These are phyloP conservation scores for Ogataea hybrid DNA, from an alignment of 1,139 yeast genomes.

Conservation along the genomic window DNA sequence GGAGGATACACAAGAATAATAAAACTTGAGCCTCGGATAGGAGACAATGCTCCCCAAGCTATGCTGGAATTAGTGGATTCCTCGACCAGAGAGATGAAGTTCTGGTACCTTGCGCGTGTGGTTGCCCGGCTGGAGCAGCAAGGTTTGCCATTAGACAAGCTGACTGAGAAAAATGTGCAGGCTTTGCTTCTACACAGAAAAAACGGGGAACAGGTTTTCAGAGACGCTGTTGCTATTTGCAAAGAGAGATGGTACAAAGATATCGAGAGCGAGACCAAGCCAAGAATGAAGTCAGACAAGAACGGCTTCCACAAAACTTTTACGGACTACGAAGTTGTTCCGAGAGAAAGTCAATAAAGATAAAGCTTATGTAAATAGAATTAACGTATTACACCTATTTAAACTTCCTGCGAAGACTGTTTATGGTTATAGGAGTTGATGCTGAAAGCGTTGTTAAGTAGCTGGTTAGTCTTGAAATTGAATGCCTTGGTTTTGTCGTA, in stretches of 20 bases:
- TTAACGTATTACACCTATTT: conserved; percentile 9
- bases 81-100: conserved; percentile 65
- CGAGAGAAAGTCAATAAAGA: conserved; percentile 23
- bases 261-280: conserved; percentile 21
- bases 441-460: conserved; percentile 39
- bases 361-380: conserved; percentile 7
- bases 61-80: conserved; percentile 86
- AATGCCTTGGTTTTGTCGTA: conserved; percentile 60
- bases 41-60: conserved; percentile 91
- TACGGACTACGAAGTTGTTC: conserved; percentile 30
- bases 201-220: conserved; percentile 54
- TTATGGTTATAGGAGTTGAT: conserved; percentile 13
- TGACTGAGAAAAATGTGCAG: conserved; percentile 56
- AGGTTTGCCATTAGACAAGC: conserved; percentile 56
- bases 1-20: conserved; percentile 89
- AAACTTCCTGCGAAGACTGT: conserved; percentile 12
- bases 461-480: conserved; percentile 54
- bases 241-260: conserved; percentile 50
- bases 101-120: conserved; percentile 73
- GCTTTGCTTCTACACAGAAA: conserved; percentile 45
- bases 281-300: conserved; percentile 28
- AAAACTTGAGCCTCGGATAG: conserved; percentile 80
- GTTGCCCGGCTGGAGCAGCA: conserved; percentile 78
- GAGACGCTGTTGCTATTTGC: conserved; percentile 62
- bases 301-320: conserved; percentile 32